phyloP scores from a whole-genome alignment of 306 rosid genomes.

The Quillaja saponaria region DNA sequence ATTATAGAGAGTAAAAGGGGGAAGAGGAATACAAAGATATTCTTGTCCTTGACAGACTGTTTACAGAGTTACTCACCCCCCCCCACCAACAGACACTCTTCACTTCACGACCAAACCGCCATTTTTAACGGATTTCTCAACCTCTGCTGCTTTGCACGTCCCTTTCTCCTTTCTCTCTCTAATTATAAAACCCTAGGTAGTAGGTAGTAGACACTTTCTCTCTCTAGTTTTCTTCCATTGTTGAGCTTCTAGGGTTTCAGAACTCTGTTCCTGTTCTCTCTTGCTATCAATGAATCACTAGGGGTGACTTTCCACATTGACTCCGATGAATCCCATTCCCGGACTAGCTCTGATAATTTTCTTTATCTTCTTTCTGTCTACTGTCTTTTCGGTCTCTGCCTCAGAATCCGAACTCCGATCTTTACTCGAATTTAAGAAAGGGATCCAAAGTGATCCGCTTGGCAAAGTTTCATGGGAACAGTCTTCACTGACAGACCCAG shows the following conservation, averaged over 20 bases:
- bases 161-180: background rate
- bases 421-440: constrained; percentile 81
- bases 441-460: constrained; percentile 62
- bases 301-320: constrained; percentile 38
- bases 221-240: constrained; percentile 16
- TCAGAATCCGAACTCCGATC: constrained; percentile 75
- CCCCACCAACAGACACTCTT: constrained; percentile 75
- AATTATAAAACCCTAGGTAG: constrained; percentile 35
- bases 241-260: constrained; percentile 61
- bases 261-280: constrained; percentile 8
- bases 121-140: constrained; percentile 51
- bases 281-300: constrained; percentile 50
- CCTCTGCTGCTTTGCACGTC: constrained; percentile 14
- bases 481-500: background rate
- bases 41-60: constrained; percentile 68
- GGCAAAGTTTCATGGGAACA: constrained; percentile 54
- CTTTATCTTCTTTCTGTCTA: constrained; percentile 22
- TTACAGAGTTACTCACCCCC: constrained; percentile 56
- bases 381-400: constrained; percentile 17
- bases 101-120: constrained; percentile 69
- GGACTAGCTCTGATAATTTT: background rate
- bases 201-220: constrained; percentile 11
- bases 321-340: constrained; percentile 64
- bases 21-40: constrained; percentile 11
- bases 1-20: constrained; percentile 1